A percentile compares a stretch with the other conserved stretches of the same genome.
Evolutionary conservation across 1,284 basidiomycete genomes (phyloP).

Genomic region (Ustilago curta): DNA sequence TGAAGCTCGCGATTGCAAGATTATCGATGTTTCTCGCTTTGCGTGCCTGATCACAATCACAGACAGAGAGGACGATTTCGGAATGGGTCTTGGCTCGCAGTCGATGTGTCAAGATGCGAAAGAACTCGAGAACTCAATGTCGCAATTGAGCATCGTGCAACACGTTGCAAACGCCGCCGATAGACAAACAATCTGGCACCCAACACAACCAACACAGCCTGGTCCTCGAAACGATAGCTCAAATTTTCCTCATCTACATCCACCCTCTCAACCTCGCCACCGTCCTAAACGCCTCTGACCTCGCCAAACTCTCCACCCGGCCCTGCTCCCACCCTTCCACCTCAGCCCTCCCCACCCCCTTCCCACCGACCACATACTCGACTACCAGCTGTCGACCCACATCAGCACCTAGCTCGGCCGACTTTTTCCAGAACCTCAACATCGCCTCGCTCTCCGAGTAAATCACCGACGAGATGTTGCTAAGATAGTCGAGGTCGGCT

Average conservation of each 20-base stretch:
- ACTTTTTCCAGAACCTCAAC: constrained; percentile 33
- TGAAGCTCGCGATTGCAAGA: no score
- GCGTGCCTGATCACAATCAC: no score
- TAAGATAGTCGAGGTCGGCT: constrained; percentile 87
- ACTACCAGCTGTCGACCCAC: constrained; percentile 15
- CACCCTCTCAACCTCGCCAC: constrained; percentile 36
- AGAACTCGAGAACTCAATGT: no score
- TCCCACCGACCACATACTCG: constrained; percentile 12
- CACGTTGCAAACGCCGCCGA: neutral
- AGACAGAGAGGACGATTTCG: no score
- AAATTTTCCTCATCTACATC: constrained; percentile 16
- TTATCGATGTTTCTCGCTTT: no score
- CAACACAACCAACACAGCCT: neutral
- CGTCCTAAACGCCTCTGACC: constrained; percentile 30
- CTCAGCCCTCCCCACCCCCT: neutral
- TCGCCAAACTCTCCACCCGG: constrained; percentile 7
- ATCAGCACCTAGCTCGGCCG: constrained; percentile 22
- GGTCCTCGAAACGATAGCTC: neutral
- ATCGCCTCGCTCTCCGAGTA: constrained; percentile 22
- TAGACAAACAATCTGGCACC: neutral
- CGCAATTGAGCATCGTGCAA: neutral
- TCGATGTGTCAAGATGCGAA: no score
- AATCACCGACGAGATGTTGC: constrained; percentile 90
- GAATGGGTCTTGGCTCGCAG: no score
- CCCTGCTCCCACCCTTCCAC: constrained; percentile 19